Evolutionary conservation across 2,329 filamentous ascomycete genomes (phyloP), one percentile per base, ranked within the genome.

Genomic region (Colletotrichum lini): DNA sequence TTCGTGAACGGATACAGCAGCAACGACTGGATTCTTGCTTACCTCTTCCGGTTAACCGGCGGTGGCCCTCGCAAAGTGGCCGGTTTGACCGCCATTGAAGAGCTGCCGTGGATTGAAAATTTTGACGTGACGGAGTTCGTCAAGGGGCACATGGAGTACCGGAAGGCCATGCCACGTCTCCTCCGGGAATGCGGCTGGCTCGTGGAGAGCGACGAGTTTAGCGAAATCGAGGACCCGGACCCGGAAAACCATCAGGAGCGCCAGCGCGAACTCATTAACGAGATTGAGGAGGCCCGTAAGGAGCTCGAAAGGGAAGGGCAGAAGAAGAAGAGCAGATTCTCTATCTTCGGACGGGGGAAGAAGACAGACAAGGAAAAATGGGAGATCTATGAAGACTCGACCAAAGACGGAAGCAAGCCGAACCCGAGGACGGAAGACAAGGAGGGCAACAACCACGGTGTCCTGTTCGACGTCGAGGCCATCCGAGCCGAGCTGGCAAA

Each of bases 1-100:
- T 98, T 98, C 75, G 91, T 99, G 74, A 99, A 98, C 78, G 96
- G 94, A 18, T 99, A 95, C 83, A 94, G 96, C 75, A 93, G 89
- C 58, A 98, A 96, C 79, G 96, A 99, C 83, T 99, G 96, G 96
- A 98, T 99, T 77, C 83, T 99, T 60, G 95, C 92, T 72, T 99
- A 99, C 79, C 90, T 99, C 1, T 99, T 99, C 87, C 93, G 96
- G 16, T 89, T 98, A 52, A 99, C 96, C 3, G 93, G 92, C 75
- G 96, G 96, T 74, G 96, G 96, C 53, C 96, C 98, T 77, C 93
- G 95, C 81, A 91, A 92, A 23, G 90, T 99, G 1, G 95, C 95
- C 6, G 96, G 96, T 15, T 88, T 99, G 52, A 93, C 90, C 1
- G 87, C 92, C 1, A 88, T 98, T 3, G 89, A 96, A 54, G 89